Evolutionary conservation across 805 yeast species (phyloP), one percentile per base, ranked within the genome.

Genomic region (Torulaspora gathmanii): DNA sequence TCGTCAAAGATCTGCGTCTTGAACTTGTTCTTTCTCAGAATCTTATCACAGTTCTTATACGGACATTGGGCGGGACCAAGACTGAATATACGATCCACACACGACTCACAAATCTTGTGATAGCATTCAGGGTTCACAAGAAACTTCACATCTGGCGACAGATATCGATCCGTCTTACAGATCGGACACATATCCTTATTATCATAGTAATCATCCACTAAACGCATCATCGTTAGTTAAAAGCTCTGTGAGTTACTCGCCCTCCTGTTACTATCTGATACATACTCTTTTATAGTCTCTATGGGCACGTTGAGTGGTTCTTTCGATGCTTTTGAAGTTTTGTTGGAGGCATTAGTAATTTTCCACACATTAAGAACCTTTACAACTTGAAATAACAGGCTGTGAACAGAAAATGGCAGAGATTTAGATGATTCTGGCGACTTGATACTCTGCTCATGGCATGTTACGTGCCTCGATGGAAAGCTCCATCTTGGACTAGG

Each of bases 11-110:
- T 77, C 68, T 93, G 99, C 31, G 86, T 76, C 70, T 93, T 95
- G 72, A 93, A 93, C 68, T 80, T 80, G 67, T 87, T 87, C 73
- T 86, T 86, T 54, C 99, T 73, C 50, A 93, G 70, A 9, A 83
- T 86, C 70, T 84, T 87, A 46, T 83, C 89, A 70, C 99, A 93
- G 42, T 83, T 81, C 3, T 89, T 85, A 63, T 90, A 91, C 1
- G 99, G 99, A 63, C 99, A 93, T 16, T 90, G 93, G 0, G 96
- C 93, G 0, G 99, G 99, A 3, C 99, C 99, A 40, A 85, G 70
- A 5, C 95, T 80, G 62, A 86, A 93, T 43, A 93, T 90, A 53
- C 99, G 77, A 65, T 93, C 98, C 34, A 91, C 98, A 69, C 99
- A 93, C 1, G 95, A 81, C 56, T 85, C 97, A 69, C 99, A 93